Evolutionary conservation across 2,329 filamentous ascomycete species (phyloP).

Genomic region (Didymella pinodella): DNA sequence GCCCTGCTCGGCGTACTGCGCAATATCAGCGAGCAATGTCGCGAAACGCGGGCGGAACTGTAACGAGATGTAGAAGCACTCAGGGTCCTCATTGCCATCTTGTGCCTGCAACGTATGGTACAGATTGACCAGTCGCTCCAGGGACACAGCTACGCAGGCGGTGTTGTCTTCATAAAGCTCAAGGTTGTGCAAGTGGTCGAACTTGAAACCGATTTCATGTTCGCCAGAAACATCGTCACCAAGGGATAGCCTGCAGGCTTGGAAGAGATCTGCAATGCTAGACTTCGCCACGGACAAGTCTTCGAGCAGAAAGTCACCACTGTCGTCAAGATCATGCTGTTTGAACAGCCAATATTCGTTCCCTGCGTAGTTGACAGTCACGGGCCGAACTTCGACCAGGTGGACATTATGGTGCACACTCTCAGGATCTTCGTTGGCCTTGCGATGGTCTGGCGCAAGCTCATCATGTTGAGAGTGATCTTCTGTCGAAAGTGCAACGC

Average conservation of each 20-base stretch:
- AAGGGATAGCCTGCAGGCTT: slow-evolving; percentile 63
- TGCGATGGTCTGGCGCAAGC: slow-evolving; percentile 2
- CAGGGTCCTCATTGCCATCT: slow-evolving; percentile 61
- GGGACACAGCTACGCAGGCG: slow-evolving; percentile 38
- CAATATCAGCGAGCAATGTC: slow-evolving; percentile 61
- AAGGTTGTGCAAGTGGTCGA: slow-evolving; percentile 51
- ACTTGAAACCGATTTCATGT: slow-evolving; percentile 57
- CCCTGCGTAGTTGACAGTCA: slow-evolving; percentile 43
- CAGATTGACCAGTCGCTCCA: slow-evolving; percentile 64
- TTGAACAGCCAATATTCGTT: slow-evolving; percentile 45
- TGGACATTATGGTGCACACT: slow-evolving; percentile 22
- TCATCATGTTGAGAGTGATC: slow-evolving; percentile 18
- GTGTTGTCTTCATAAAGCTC: slow-evolving; percentile 45
- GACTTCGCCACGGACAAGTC: slow-evolving; percentile 35
- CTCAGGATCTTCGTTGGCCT: slow-evolving; percentile 24
- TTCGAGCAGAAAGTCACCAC: slow-evolving; percentile 42
- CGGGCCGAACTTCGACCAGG: slow-evolving; percentile 26
- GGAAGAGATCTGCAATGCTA: slow-evolving; percentile 62
- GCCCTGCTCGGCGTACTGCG: slow-evolving; percentile 62
- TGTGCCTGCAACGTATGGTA: slow-evolving; percentile 67
- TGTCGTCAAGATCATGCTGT: slow-evolving; percentile 39
- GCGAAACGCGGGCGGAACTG: slow-evolving; percentile 62
- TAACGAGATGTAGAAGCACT: slow-evolving; percentile 67
- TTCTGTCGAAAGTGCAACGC: slow-evolving; percentile 25
- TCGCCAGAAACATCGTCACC: slow-evolving; percentile 63